Conservation (phyloP, 2,329 filamentous ascomycete species). For the Chalaropsis thielavioides region DNA sequence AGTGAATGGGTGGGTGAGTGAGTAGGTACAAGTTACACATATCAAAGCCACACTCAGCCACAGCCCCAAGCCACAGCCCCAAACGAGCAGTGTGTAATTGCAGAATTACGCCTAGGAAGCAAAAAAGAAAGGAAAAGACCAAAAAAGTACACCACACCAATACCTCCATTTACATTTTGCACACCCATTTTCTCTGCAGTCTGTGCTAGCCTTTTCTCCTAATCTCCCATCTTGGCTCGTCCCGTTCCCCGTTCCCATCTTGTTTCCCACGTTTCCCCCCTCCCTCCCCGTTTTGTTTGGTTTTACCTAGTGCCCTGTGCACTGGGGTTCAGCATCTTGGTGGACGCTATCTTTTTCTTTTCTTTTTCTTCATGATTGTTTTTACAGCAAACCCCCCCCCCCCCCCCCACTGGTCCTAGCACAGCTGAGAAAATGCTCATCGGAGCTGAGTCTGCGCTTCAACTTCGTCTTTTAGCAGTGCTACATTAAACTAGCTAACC, state of each 20-base stretch:
- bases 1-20: neutral
- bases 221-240: neutral
- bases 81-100: neutral
- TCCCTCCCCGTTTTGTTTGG: neutral
- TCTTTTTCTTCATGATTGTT: neutral
- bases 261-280: neutral
- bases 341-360: neutral
- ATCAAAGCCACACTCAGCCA: neutral
- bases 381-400: neutral
- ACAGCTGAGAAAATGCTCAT: neutral
- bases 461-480: neutral
- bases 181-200: neutral
- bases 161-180: neutral
- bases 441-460: neutral
- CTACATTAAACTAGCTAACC: neutral
- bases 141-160: neutral
- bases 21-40: neutral
- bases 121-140: neutral
- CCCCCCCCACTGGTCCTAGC: neutral
- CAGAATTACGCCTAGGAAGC: neutral
- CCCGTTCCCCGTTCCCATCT: neutral
- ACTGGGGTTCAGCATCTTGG: neutral
- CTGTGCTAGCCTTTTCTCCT: neutral
- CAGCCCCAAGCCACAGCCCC: neutral
- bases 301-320: neutral